phyloP scores from a whole-genome alignment of 1,139 yeast species.

The Pichia sp. region DNA sequence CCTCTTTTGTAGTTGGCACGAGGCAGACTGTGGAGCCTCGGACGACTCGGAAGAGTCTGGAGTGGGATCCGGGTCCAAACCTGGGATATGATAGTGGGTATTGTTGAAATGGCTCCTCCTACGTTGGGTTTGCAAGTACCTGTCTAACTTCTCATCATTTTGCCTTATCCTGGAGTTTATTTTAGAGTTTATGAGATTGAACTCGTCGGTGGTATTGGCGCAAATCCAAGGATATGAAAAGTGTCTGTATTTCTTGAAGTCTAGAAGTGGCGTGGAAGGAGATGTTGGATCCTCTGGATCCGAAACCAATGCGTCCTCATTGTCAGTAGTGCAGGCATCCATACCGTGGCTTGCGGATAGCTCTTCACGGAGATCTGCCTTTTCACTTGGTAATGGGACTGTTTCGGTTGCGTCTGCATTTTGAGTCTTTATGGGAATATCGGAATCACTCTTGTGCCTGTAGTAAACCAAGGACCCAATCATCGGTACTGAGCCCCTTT shows the following conservation, averaged over 20 bases:
- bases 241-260: not conserved
- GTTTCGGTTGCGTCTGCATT: constrained; percentile 4
- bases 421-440: not conserved
- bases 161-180: constrained; percentile 9
- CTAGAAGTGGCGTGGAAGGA: not conserved
- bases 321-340: not conserved
- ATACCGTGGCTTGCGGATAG: no score
- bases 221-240: constrained; percentile 3
- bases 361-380: no score
- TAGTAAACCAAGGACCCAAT: constrained; percentile 30
- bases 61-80: constrained; percentile 12
- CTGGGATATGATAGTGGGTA: constrained; percentile 13
- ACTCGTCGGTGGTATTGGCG: constrained; percentile 9
- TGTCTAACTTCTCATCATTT: constrained; percentile 4
- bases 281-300: not conserved
- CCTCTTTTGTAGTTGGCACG: not conserved
- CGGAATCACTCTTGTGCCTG: constrained; percentile 14
- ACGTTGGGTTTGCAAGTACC: constrained; percentile 1
- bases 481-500: constrained; percentile 27
- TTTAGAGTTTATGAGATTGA: constrained; percentile 6
- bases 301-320: not conserved
- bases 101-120: constrained; percentile 1
- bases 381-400: not conserved
- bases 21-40: not conserved
- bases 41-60: not conserved